These are phyloP conservation scores for Elsinoe ampelina DNA, from an alignment of 2,329 filamentous ascomycete species.

Conservation along the genomic window DNA sequence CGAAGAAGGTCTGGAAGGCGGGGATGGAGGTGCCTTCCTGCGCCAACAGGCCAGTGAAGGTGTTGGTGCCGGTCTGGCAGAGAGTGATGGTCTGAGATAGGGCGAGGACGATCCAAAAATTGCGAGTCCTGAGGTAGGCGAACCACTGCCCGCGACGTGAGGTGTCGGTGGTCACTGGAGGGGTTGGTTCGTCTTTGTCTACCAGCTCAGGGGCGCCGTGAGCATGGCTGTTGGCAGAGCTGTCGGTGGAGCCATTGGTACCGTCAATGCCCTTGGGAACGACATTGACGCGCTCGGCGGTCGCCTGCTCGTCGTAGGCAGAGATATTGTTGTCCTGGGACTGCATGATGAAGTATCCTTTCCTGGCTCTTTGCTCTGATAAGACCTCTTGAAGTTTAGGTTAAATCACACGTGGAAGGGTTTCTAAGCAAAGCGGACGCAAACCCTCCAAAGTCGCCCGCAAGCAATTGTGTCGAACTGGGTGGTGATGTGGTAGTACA, in stretches of 20 bases:
- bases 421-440: constrained; percentile 5
- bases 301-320: constrained; percentile 16
- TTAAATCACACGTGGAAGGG: background rate
- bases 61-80: constrained; percentile 88
- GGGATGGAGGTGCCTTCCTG: constrained; percentile 67
- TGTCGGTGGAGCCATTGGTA: constrained; percentile 12
- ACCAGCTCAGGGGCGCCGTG: constrained; percentile 32
- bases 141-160: constrained; percentile 41
- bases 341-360: background rate
- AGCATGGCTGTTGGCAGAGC: constrained; percentile 15
- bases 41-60: constrained; percentile 69
- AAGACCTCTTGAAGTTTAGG: background rate
- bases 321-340: constrained; percentile 3
- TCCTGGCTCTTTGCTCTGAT: background rate
- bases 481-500: background rate
- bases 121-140: constrained; percentile 67
- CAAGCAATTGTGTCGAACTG: background rate
- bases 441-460: constrained; percentile 13
- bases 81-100: constrained; percentile 73
- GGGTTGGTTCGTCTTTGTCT: constrained; percentile 17
- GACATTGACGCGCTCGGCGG: constrained; percentile 25
- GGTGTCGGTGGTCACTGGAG: constrained; percentile 27
- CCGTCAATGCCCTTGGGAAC: constrained; percentile 22
- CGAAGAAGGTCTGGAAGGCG: constrained; percentile 92
- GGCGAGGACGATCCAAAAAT: constrained; percentile 78